phyloP scores from a whole-genome alignment of 352 stramenopile genomes.

The Pilasporangium apinafurcum region DNA sequence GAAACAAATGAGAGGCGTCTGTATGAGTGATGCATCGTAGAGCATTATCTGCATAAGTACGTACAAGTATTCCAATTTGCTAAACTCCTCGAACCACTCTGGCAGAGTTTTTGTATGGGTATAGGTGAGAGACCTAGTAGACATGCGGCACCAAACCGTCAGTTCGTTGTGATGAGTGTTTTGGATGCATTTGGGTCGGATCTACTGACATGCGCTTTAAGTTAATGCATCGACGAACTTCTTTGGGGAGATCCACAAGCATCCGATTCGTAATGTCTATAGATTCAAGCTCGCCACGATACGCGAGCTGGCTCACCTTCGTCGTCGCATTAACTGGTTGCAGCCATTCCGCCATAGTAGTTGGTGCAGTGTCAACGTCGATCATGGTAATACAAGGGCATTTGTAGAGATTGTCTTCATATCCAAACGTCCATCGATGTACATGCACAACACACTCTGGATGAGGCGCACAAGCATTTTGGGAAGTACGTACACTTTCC shows the following conservation, averaged over 20 bases:
- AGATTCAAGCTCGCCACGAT: conserved; percentile 18
- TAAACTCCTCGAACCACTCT: conserved; percentile 16
- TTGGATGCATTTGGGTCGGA: not conserved
- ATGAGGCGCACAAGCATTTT: not conserved
- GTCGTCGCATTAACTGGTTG: conserved; percentile 6
- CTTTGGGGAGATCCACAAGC: conserved; percentile 12
- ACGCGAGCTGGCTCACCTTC: conserved; percentile 16
- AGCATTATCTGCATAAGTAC: not conserved
- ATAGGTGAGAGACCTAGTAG: conserved; percentile 16
- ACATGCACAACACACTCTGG: conserved; percentile 8
- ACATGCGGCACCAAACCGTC: not conserved
- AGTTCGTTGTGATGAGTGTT: not conserved
- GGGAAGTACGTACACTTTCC: conserved; percentile 1
- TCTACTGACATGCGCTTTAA: conserved; percentile 29
- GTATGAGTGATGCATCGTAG: too few species aligned
- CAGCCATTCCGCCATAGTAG: conserved; percentile 15
- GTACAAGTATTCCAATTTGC: conserved; percentile 25
- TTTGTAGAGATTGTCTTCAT: conserved; percentile 1
- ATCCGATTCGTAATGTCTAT: conserved; percentile 25
- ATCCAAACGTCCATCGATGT: not conserved
- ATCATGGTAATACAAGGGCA: conserved; percentile 28
- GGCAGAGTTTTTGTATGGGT: conserved; percentile 18
- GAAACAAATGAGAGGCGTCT: not conserved
- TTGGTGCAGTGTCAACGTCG: conserved; percentile 9
- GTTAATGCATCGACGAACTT: conserved; percentile 13